Percentiles rank a stretch among this genome's conserved stretches.
Evolutionary conservation across 2,329 filamentous ascomycete genomes (phyloP).

Genomic region (Trichoderma oligosporum): DNA sequence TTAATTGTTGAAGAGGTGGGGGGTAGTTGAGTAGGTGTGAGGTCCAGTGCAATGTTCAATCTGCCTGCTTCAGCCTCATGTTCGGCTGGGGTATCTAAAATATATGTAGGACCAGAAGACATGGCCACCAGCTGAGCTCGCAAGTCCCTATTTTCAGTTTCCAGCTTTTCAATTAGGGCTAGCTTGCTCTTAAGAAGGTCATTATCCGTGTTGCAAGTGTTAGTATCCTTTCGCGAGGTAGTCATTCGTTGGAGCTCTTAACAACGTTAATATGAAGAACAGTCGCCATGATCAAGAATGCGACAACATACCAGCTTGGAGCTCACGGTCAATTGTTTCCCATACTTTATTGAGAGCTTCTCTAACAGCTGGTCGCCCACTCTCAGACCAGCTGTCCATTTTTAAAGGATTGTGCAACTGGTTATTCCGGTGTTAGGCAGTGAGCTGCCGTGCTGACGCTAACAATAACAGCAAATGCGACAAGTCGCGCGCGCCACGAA

Average conservation of each 20-base stretch:
- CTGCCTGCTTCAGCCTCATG: neutral
- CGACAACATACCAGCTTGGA: constrained; percentile 34
- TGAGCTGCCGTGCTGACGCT: constrained; percentile 3
- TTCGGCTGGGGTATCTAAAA: neutral
- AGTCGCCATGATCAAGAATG: constrained; percentile 12
- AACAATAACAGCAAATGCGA: neutral
- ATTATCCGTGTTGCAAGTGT: neutral
- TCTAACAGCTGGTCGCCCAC: constrained; percentile 39
- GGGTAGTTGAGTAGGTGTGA: neutral
- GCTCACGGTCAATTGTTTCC: constrained; percentile 38
- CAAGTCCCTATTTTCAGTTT: constrained; percentile 43
- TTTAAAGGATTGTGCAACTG: neutral
- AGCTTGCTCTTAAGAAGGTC: constrained; percentile 5
- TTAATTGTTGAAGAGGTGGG: neutral
- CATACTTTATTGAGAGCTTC: constrained; percentile 40
- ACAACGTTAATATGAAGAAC: neutral
- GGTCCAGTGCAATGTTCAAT: neutral
- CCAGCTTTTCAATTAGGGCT: constrained; percentile 34
- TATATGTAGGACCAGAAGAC: neutral
- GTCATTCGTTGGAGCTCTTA: constrained; percentile 14
- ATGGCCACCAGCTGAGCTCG: constrained; percentile 32
- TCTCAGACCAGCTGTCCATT: constrained; percentile 41
- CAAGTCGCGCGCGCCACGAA: constrained; percentile 3
- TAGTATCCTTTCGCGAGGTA: no score
- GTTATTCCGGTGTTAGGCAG: neutral